Percentiles rank a stretch among this genome's conserved stretches.
These are phyloP conservation scores for Populus tomentosa DNA, from an alignment of 441 rosid species.

Conservation along the genomic window DNA sequence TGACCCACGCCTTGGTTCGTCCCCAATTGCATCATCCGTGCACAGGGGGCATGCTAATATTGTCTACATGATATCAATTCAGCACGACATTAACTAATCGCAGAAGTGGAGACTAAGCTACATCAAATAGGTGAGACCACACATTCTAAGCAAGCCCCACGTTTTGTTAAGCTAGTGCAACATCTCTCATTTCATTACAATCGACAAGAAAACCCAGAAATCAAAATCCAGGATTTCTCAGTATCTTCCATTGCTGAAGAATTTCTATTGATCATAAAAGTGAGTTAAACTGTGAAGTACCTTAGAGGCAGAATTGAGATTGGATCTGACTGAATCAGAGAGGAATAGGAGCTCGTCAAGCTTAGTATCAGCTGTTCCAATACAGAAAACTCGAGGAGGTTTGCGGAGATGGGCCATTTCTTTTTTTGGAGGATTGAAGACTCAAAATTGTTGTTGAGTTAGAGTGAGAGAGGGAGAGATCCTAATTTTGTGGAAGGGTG, in stretches of 20 bases:
- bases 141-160: neutral
- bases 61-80: neutral
- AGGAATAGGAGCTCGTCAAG: constrained; percentile 71
- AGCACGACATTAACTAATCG: neutral
- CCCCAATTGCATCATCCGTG: neutral
- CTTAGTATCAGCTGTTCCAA: constrained; percentile 86
- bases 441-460: neutral
- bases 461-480: neutral
- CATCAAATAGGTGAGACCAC: neutral
- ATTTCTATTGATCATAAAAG: neutral
- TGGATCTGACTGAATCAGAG: constrained; percentile 53
- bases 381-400: constrained; percentile 49
- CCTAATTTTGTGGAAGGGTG: neutral
- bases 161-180: neutral
- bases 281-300: constrained; percentile 21
- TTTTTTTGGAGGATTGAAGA: neutral
- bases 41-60: neutral
- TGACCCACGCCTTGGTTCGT: neutral
- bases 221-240: neutral
- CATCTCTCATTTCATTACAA: neutral
- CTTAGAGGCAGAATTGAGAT: constrained; percentile 47
- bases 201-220: neutral
- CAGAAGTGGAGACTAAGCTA: neutral
- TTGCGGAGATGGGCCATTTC: constrained; percentile 25
- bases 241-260: neutral